A percentile compares a stretch with the other conserved stretches of the same genome.
These are phyloP conservation scores for Blastocystis sp. DNA, from an alignment of 352 stramenopile genomes.

Conservation along the genomic window DNA sequence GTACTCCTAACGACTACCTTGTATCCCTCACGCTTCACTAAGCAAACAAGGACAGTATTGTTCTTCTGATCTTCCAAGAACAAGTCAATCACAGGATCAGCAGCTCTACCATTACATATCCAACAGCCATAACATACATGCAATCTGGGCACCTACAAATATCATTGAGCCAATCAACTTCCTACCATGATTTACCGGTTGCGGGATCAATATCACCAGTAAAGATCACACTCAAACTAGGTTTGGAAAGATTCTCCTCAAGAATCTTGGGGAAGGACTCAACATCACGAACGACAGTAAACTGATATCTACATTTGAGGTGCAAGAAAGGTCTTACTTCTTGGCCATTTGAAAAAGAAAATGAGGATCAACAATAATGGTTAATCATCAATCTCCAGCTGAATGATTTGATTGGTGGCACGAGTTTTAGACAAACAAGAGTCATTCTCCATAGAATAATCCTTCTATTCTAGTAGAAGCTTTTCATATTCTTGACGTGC, in stretches of 20 bases:
- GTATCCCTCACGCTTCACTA: constrained; percentile 56
- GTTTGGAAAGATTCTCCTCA: constrained; percentile 47
- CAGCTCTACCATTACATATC: constrained; percentile 1
- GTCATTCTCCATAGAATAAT: background rate
- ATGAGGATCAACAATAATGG: too few relatives aligned
- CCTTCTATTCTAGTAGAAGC: too few relatives aligned
- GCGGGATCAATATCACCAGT: constrained; percentile 53
- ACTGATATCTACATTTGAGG: constrained; percentile 15
- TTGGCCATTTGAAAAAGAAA: constrained; percentile 59
- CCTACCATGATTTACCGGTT: constrained; percentile 61
- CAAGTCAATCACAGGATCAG: constrained; percentile 39
- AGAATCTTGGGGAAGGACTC: constrained; percentile 51
- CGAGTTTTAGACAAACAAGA: constrained; percentile 23
- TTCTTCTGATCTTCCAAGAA: constrained; percentile 62
- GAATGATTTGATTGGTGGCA: constrained; percentile 23
- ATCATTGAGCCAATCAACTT: background rate
- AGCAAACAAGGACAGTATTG: constrained; percentile 54
- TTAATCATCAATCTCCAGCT: constrained; percentile 11
- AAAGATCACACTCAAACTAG: constrained; percentile 46
- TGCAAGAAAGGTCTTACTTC: background rate
- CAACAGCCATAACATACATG: background rate
- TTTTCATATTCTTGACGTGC: constrained; percentile 38
- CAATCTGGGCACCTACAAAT: constrained; percentile 61
- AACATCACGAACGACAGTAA: constrained; percentile 62
- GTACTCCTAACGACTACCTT: background rate